Conservation (phyloP, 2,329 filamentous ascomycete genomes). For the Colletotrichum tropicale region DNA sequence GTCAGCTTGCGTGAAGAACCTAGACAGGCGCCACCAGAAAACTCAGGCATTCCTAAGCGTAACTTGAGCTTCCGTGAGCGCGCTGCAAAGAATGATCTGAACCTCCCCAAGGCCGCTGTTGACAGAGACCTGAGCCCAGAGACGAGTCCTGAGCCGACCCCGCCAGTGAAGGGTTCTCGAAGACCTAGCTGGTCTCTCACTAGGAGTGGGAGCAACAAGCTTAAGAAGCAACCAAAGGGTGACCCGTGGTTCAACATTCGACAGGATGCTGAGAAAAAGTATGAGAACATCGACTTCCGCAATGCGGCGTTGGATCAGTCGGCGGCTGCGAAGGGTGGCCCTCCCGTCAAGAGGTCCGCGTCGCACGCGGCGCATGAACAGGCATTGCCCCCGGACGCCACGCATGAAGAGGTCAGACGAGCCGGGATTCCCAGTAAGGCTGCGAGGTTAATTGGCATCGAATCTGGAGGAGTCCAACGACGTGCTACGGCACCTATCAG, state of each 20-base stretch:
- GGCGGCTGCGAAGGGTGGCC: slow-evolving; percentile 19
- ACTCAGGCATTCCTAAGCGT: slow-evolving; percentile 48
- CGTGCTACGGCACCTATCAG: slow-evolving; percentile 16
- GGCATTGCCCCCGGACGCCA: slow-evolving; percentile 34
- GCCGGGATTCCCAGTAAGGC: slow-evolving; percentile 20
- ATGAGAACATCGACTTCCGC: slow-evolving; percentile 29
- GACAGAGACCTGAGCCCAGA: not conserved
- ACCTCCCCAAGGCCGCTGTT: slow-evolving; percentile 30
- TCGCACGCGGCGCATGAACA: slow-evolving; percentile 31
- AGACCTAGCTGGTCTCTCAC: slow-evolving; percentile 37
- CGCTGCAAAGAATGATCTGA: slow-evolving; percentile 49
- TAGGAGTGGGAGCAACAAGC: slow-evolving; percentile 61
- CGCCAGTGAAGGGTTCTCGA: slow-evolving; percentile 29
- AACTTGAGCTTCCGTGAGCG: slow-evolving; percentile 67
- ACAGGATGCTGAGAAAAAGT: slow-evolving; percentile 45
- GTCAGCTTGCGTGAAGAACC: slow-evolving; percentile 22
- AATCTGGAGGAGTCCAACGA: slow-evolving; percentile 14
- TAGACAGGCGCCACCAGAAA: not conserved
- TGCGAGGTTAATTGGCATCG: slow-evolving; percentile 19
- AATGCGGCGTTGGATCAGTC: slow-evolving; percentile 24
- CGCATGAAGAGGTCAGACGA: not conserved
- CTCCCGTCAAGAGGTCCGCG: slow-evolving; percentile 11
- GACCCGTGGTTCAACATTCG: slow-evolving; percentile 51
- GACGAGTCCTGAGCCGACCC: slow-evolving; percentile 26
- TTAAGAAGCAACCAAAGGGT: slow-evolving; percentile 61